phyloP scores from a whole-genome alignment of 2,329 filamentous ascomycete genomes.

The Periconia sp. region DNA sequence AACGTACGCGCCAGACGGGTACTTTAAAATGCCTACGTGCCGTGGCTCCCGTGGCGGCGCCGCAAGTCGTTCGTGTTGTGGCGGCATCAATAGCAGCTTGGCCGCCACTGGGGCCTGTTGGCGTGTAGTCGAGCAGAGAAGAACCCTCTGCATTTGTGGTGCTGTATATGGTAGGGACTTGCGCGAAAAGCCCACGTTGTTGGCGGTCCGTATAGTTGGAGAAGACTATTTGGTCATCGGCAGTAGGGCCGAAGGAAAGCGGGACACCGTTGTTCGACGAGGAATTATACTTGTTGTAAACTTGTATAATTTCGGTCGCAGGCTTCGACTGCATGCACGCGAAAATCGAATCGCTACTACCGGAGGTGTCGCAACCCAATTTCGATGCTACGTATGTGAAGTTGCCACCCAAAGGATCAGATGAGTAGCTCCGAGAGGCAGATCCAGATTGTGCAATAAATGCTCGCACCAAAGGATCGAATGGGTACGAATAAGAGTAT shows the following conservation, averaged over 20 bases:
- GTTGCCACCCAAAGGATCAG: slow-evolving; percentile 15
- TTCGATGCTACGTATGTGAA: slow-evolving; percentile 26
- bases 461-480: slow-evolving; percentile 51
- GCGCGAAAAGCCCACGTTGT: slow-evolving; percentile 18
- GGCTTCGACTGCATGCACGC: slow-evolving; percentile 38
- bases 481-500: slow-evolving; percentile 49
- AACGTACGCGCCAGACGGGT: slow-evolving; percentile 19
- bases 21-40: slow-evolving; percentile 17
- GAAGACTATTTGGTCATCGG: slow-evolving; percentile 24
- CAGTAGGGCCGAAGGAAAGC: slow-evolving; percentile 28
- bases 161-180: slow-evolving; percentile 16
- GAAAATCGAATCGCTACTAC: slow-evolving; percentile 24
- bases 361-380: slow-evolving; percentile 18
- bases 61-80: slow-evolving; percentile 17
- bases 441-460: slow-evolving; percentile 44
- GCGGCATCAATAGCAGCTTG: slow-evolving; percentile 22
- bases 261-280: slow-evolving; percentile 17
- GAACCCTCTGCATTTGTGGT: slow-evolving; percentile 19
- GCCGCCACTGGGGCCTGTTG: slow-evolving; percentile 12
- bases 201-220: slow-evolving; percentile 25
- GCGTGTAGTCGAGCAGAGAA: slow-evolving; percentile 12
- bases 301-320: slow-evolving; percentile 32
- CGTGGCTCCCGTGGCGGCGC: slow-evolving; percentile 15
- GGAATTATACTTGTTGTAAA: slow-evolving; percentile 31
- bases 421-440: slow-evolving; percentile 8